Evolutionary conservation across 371 early-diverging fungal genomes (phyloP), one percentile per base, ranked within the genome.

Genomic region (Mucor racemosus): DNA sequence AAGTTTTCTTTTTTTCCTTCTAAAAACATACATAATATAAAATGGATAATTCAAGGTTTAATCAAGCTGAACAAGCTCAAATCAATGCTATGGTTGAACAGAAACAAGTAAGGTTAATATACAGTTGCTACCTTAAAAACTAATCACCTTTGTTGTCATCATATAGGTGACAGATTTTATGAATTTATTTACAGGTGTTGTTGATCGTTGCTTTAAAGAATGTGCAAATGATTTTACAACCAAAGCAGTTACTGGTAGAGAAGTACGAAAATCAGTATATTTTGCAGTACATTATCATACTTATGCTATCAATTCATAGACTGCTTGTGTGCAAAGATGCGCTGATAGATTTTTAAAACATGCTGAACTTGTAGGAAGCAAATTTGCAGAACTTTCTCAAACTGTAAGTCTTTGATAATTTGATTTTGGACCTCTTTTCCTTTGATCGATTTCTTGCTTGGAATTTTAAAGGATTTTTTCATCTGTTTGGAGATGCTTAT

Each of bases 161-260:
- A 56, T 9, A 11, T 62, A 96, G 94, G 88, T 95, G 84, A 87
- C 88, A 68, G 97, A 97, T 75, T 94, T 94, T 76, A 83, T 95
- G 82, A 83, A 88, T 74, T 73, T 92, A 73, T 94, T 94, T 82
- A 79, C 89, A 44, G 87, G 77, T 72, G 77, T 96, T 36, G 93
- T 94, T 34, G 92, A 94, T 73, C 87, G 90, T 35, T 97, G 98
- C 80, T 97, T 97, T 65, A 89, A 80, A 39, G 92, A 95, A 76
- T 97, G 98, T 82, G 89, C 96, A 62, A 85, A 88, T 68, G 96
- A 96, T 68, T 97, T 97, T 67, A 95, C 94, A 19, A 92, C 96
- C 60, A 95, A 92, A 78, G 82, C 89, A 59, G 79, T 97, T 65
- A 85, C 82, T 69, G 78, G 88, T 64, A 92, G 89, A 80, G 98